Percentiles rank a stretch among this genome's conserved stretches.
These are phyloP conservation scores for Trypanosoma brucei DNA, from an alignment of 208 protist genomes.

Conservation along the genomic window DNA sequence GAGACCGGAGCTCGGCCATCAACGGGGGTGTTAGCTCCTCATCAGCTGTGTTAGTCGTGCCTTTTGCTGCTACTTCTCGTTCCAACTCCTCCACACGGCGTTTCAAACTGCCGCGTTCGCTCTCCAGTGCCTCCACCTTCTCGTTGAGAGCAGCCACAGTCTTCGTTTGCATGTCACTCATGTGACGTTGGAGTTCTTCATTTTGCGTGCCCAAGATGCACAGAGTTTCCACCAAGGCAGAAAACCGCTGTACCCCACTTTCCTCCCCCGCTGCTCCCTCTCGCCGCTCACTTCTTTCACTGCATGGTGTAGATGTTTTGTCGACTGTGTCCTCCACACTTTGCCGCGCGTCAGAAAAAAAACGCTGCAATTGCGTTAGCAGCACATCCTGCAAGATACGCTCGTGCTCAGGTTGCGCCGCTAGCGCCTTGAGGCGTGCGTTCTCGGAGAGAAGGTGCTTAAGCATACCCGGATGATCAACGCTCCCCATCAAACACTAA, in stretches of 20 bases:
- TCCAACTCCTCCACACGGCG: constrained; percentile 22
- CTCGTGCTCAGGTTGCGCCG: constrained; percentile 48
- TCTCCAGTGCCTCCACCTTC: constrained; percentile 41
- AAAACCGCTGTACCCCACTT: constrained; percentile 1
- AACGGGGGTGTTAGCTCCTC: constrained; percentile 35
- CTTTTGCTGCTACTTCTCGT: constrained; percentile 2
- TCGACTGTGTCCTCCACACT: constrained; percentile 7
- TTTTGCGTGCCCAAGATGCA: constrained; percentile 35
- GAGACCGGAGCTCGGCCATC: constrained; percentile 51
- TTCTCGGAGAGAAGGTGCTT: constrained; percentile 61
- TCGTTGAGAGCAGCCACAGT: constrained; percentile 37
- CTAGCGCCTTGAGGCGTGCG: constrained; percentile 28
- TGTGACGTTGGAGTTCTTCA: constrained; percentile 25
- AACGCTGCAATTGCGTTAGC: constrained; percentile 39
- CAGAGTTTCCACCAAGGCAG: constrained; percentile 29
- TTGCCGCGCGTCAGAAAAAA: constrained; percentile 45
- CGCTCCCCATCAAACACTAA: constrained; percentile 1
- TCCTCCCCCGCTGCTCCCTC: constrained; percentile 1
- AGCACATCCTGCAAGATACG: constrained; percentile 50
- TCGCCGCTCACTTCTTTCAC: not conserved
- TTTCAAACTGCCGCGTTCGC: constrained; percentile 36
- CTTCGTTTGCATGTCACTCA: constrained; percentile 29
- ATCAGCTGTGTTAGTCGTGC: not conserved
- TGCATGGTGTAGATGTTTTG: constrained; percentile 11
- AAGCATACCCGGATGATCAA: constrained; percentile 10